Evolutionary conservation across 768 basidiomycete species (phyloP).

Genomic region (Russula sp.): DNA sequence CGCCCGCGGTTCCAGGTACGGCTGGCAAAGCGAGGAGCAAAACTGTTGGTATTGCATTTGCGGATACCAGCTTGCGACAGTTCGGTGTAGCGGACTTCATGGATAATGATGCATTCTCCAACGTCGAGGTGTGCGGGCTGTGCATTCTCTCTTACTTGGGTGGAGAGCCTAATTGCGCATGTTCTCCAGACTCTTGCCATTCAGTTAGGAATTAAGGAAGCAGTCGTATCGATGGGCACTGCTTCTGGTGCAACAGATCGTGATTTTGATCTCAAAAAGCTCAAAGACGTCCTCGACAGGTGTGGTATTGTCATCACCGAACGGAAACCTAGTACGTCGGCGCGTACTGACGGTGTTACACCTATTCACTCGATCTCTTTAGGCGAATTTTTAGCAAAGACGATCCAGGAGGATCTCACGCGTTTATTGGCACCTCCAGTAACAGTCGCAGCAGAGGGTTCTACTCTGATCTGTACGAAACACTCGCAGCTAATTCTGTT

Average conservation of each 20-base stretch:
- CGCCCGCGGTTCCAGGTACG: conserved; percentile 35
- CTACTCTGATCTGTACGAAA: conserved; percentile 9
- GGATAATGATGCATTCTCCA: conserved; percentile 94
- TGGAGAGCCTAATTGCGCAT: background rate
- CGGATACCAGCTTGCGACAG: conserved; percentile 78
- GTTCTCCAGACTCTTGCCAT: conserved; percentile 75
- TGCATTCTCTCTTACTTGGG: background rate
- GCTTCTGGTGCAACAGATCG: conserved; percentile 64
- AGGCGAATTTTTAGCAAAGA: conserved; percentile 67
- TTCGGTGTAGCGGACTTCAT: conserved; percentile 88
- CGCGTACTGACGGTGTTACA: background rate
- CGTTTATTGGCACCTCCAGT: conserved; percentile 6
- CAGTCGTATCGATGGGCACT: conserved; percentile 73
- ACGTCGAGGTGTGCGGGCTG: conserved; percentile 63
- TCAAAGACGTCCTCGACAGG: conserved; percentile 79
- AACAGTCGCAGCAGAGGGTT: conserved; percentile 1
- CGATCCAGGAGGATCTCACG: conserved; percentile 20
- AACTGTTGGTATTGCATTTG: conserved; percentile 82
- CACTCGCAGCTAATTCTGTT: background rate
- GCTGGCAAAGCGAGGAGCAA: conserved; percentile 51
- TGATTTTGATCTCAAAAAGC: conserved; percentile 82
- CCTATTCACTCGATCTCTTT: background rate
- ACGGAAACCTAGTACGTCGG: conserved; percentile 66
- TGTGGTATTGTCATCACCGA: conserved; percentile 90
- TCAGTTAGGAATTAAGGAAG: conserved; percentile 96